phyloP scores from a whole-genome alignment of 441 rosid species.

The Brassica hybrid region DNA sequence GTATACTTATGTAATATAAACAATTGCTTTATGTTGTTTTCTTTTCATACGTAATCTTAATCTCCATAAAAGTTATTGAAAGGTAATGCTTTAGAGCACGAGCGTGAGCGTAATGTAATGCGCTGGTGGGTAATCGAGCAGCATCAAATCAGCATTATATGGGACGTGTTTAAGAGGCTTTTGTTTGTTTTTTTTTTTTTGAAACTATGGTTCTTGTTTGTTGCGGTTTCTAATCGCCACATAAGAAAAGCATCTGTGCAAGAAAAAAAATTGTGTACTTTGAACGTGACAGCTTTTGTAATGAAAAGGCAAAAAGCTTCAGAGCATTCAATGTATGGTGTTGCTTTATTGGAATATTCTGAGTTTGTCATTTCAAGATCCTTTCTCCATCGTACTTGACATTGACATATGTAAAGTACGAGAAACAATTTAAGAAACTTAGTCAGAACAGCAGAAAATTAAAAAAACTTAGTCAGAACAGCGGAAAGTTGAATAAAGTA shows the following conservation, averaged over 20 bases:
- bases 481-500: neutral
- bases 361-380: constrained; percentile 39
- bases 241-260: constrained; percentile 38
- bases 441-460: too few relatives aligned
- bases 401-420: constrained; percentile 10
- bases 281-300: constrained; percentile 36
- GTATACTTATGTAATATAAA: constrained; percentile 17
- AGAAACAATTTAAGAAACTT: neutral
- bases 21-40: constrained; percentile 23
- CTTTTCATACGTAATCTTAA: constrained; percentile 38
- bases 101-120: constrained; percentile 38
- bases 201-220: constrained; percentile 4
- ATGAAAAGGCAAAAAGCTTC: neutral
- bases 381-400: constrained; percentile 22
- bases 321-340: constrained; percentile 32
- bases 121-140: constrained; percentile 39
- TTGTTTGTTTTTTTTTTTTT: too few relatives aligned
- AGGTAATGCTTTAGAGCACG: constrained; percentile 34
- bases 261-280: constrained; percentile 32
- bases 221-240: constrained; percentile 42
- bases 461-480: too few relatives aligned
- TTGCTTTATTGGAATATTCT: constrained; percentile 38
- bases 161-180: constrained; percentile 29
- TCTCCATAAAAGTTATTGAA: constrained; percentile 17
- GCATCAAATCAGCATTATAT: constrained; percentile 28